A percentile compares a stretch with the other conserved stretches of the same genome.
These are phyloP conservation scores for Cornus florida DNA, from an alignment of 148 eudicot genomes.

Conservation along the genomic window DNA sequence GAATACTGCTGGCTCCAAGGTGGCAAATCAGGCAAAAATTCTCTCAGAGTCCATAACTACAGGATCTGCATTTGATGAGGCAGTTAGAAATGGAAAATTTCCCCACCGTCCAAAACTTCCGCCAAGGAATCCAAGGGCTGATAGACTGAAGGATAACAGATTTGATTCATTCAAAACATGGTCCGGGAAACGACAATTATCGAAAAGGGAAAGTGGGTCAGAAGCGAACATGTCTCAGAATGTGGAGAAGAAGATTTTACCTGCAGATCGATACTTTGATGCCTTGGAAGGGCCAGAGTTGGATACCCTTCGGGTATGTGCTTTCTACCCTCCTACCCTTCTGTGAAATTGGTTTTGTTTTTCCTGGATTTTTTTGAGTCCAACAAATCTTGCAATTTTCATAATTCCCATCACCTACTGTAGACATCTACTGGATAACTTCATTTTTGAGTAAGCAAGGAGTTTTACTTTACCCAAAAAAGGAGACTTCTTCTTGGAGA, in stretches of 20 bases:
- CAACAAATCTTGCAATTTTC: neutral
- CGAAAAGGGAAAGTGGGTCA: constrained; percentile 36
- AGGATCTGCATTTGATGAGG: constrained; percentile 26
- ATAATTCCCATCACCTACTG: neutral
- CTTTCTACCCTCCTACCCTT: neutral
- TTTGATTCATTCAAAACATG: constrained; percentile 88
- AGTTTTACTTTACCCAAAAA: too few species aligned
- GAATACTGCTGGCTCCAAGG: constrained; percentile 2
- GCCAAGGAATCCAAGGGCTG: constrained; percentile 25
- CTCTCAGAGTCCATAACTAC: constrained; percentile 68
- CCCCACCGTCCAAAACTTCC: constrained; percentile 24
- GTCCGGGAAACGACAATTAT: constrained; percentile 72
- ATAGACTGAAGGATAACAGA: constrained; percentile 47
- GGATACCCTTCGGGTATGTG: constrained; percentile 72
- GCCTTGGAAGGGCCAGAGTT: constrained; percentile 91
- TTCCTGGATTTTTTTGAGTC: neutral
- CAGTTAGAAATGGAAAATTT: constrained; percentile 21
- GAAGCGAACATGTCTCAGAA: constrained; percentile 24
- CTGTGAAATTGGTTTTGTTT: neutral
- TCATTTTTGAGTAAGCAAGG: neutral
- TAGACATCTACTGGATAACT: neutral
- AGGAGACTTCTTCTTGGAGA: too few species aligned
- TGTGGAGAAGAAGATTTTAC: constrained; percentile 43
- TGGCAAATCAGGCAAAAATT: constrained; percentile 27
- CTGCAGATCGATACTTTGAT: constrained; percentile 78